These are phyloP conservation scores for Yamadazyma dushanensis DNA, from an alignment of 1,139 yeast genomes.

Conservation along the genomic window DNA sequence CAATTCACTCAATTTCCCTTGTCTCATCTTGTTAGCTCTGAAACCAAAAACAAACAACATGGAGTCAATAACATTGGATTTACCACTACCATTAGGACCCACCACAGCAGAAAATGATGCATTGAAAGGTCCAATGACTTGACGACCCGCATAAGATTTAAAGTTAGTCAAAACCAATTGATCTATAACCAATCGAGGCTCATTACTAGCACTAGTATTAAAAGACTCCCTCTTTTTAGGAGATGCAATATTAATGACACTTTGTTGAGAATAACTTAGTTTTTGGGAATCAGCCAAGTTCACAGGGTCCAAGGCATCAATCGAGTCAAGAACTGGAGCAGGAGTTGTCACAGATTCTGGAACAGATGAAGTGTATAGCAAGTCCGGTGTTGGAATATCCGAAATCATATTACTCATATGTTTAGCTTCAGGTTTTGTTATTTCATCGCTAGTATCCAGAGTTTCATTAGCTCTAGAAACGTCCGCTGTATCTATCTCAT, in stretches of 20 bases:
- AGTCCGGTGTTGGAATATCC: conserved; percentile 5
- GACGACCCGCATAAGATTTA: conserved; percentile 96
- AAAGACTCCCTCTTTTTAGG: conserved; percentile 13
- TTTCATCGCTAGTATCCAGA: conserved; percentile 19
- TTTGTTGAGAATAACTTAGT: conserved; percentile 14
- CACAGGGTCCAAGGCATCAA: not conserved
- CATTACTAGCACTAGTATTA: conserved; percentile 18
- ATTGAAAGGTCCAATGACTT: conserved; percentile 92
- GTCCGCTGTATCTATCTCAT: conserved; percentile 11
- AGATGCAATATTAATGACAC: conserved; percentile 13
- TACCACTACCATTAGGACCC: conserved; percentile 99
- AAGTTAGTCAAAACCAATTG: conserved; percentile 77
- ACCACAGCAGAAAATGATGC: conserved; percentile 94
- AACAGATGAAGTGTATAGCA: not conserved
- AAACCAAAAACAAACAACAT: conserved; percentile 96
- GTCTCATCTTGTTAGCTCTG: conserved; percentile 95
- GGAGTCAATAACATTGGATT: conserved; percentile 95
- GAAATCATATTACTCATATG: not conserved
- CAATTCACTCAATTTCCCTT: conserved; percentile 84
- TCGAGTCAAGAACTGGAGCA: not conserved
- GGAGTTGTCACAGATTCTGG: not conserved
- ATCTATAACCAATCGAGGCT: conserved; percentile 71
- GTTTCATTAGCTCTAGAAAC: conserved; percentile 16
- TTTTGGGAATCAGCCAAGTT: conserved; percentile 1
- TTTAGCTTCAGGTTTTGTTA: conserved; percentile 9